Evolutionary conservation across 495 filamentous ascomycete genomes (phyloP).

Genomic region (Penicillium desertorum): DNA sequence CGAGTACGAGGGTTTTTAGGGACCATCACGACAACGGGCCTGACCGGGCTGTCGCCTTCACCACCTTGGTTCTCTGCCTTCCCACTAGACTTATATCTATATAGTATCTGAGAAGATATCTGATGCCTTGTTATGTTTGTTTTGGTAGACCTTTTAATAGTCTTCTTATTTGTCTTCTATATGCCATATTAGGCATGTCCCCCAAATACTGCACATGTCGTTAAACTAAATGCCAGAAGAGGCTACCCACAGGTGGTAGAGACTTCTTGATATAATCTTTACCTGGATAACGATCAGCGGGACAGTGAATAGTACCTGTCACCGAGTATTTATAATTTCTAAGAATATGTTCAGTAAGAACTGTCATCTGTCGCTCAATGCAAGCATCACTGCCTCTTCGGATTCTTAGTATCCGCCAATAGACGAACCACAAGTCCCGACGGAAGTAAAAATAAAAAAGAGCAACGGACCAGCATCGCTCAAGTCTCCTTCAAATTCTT

Average conservation of each 20-base stretch:
- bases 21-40: too few species aligned
- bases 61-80: too few species aligned
- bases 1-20: neutral
- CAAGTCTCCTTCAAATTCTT: neutral
- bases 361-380: neutral
- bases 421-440: neutral
- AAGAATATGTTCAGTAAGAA: neutral
- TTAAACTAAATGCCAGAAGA: too few species aligned
- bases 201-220: too few species aligned
- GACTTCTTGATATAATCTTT: neutral
- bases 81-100: too few species aligned
- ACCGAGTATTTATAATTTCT: neutral
- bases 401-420: neutral
- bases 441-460: neutral
- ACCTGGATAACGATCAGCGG: neutral
- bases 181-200: too few species aligned
- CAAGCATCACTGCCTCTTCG: too few species aligned
- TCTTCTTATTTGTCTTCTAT: too few species aligned
- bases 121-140: too few species aligned
- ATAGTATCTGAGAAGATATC: too few species aligned
- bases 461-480: conserved; percentile 1
- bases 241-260: neutral
- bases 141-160: too few species aligned
- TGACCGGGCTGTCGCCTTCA: too few species aligned
- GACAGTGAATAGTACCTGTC: neutral